Conservation (phyloP, 768 basidiomycete genomes). For the Auriculariales sp. region DNA sequence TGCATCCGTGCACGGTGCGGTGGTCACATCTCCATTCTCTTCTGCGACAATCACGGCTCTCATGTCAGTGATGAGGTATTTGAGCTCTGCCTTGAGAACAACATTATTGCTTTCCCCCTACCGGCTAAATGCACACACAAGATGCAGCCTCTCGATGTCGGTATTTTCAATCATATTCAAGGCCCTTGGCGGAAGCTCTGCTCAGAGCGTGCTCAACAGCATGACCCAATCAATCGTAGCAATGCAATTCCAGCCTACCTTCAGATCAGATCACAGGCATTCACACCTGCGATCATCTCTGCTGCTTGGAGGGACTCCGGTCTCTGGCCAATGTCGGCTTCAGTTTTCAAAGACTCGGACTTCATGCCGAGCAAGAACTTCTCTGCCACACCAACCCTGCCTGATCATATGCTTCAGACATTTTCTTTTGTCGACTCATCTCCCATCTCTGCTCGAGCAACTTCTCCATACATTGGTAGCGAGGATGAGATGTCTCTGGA, state of each 20-base stretch:
- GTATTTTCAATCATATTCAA: conserved; percentile 21
- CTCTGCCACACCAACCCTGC: not conserved
- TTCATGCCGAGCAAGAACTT: not conserved
- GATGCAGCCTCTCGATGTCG: conserved; percentile 29
- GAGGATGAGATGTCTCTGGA: not conserved
- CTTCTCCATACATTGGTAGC: not conserved
- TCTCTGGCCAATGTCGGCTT: not conserved
- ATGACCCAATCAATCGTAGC: not conserved
- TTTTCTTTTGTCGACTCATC: not conserved
- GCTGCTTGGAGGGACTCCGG: not conserved
- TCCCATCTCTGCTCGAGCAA: not conserved
- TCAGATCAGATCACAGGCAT: not conserved
- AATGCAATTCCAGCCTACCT: not conserved
- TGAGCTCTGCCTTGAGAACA: conserved; percentile 14
- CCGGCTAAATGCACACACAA: conserved; percentile 28
- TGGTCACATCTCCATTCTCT: conserved; percentile 20
- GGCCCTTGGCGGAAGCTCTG: conserved; percentile 16
- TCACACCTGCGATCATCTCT: not conserved
- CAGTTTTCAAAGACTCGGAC: not conserved
- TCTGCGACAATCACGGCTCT: conserved; percentile 30
- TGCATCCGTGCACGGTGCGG: conserved; percentile 15
- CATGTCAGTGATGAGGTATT: conserved; percentile 18
- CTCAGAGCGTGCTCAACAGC: conserved; percentile 8
- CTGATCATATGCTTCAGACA: not conserved
- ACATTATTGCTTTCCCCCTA: conserved; percentile 19